Conservation (phyloP, 2,329 filamentous ascomycete species). For the Daldinia eschscholtzii region DNA sequence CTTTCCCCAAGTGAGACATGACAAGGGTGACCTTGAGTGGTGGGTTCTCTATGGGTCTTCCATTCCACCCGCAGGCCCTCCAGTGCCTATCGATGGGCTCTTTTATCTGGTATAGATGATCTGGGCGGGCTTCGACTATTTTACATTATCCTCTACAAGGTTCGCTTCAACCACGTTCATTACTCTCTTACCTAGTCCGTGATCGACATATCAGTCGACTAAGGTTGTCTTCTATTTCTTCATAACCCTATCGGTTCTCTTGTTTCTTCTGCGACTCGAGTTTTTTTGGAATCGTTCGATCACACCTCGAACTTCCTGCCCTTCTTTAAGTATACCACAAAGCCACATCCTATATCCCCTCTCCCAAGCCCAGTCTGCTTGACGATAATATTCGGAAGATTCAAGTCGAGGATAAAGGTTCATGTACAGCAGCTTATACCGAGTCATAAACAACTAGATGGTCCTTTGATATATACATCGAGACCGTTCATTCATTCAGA, state of each 20-base stretch:
- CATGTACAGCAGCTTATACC: conserved; percentile 51
- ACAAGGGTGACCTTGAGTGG: conserved; percentile 54
- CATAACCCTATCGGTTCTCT: conserved; percentile 53
- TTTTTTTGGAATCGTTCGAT: conserved; percentile 51
- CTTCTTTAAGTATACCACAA: conserved; percentile 49
- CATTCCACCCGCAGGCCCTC: conserved; percentile 54
- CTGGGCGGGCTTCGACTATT: conserved; percentile 49
- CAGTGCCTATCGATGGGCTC: conserved; percentile 56
- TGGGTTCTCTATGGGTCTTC: conserved; percentile 52
- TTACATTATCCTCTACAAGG: conserved; percentile 53
- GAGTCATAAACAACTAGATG: conserved; percentile 50
- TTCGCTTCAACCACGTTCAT: conserved; percentile 53
- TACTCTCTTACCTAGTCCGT: conserved; percentile 50
- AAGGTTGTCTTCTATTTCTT: conserved; percentile 53
- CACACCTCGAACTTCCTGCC: conserved; percentile 51
- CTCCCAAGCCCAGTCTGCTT: conserved; percentile 39
- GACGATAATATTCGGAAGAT: conserved; percentile 47
- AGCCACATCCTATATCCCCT: conserved; percentile 45
- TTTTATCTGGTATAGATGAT: conserved; percentile 59
- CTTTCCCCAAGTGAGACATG: conserved; percentile 65
- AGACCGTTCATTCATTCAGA: conserved; percentile 54
- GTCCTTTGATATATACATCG: conserved; percentile 43
- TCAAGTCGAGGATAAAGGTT: conserved; percentile 40
- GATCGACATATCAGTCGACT: conserved; percentile 54
- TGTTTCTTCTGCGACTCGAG: conserved; percentile 53